A percentile compares a stretch with the other conserved stretches of the same genome.
phyloP scores from a whole-genome alignment of 306 rosid species.

The Quercus bicolor region DNA sequence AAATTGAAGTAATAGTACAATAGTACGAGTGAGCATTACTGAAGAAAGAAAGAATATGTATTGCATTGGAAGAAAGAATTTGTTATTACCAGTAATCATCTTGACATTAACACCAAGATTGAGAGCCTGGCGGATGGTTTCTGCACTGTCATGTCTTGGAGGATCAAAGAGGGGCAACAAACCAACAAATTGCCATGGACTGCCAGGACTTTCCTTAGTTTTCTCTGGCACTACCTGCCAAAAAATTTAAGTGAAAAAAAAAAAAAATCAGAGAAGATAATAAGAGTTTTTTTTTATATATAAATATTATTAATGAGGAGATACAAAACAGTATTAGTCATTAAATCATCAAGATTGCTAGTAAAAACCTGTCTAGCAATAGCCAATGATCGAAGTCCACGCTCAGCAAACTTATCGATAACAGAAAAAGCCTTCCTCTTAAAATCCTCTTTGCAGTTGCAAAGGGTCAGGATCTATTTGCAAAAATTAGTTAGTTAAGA shows the following conservation, averaged over 20 bases:
- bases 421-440: slow-evolving; percentile 64
- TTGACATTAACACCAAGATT: slow-evolving; percentile 97
- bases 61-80: background rate
- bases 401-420: slow-evolving; percentile 92
- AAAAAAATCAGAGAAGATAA: background rate
- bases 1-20: slow-evolving; percentile 11
- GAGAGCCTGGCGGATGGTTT: slow-evolving; percentile 93
- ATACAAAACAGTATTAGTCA: background rate
- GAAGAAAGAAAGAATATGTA: background rate
- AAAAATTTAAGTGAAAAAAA: background rate
- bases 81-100: slow-evolving; percentile 89
- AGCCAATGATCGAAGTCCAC: slow-evolving; percentile 96
- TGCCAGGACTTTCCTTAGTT: slow-evolving; percentile 66
- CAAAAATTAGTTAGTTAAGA: slow-evolving; percentile 20
- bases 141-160: slow-evolving; percentile 98
- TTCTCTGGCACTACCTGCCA: slow-evolving; percentile 87
- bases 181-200: slow-evolving; percentile 95
- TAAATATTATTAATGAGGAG: background rate
- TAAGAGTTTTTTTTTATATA: background rate
- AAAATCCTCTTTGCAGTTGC: slow-evolving; percentile 82
- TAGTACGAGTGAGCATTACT: slow-evolving; percentile 9
- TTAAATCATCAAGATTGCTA: slow-evolving; percentile 1
- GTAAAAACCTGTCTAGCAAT: slow-evolving; percentile 83
- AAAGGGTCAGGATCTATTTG: slow-evolving; percentile 62
- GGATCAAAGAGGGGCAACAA: slow-evolving; percentile 91